These are phyloP conservation scores for Pythium phragmitis DNA, from an alignment of 352 stramenopile genomes.

Conservation along the genomic window DNA sequence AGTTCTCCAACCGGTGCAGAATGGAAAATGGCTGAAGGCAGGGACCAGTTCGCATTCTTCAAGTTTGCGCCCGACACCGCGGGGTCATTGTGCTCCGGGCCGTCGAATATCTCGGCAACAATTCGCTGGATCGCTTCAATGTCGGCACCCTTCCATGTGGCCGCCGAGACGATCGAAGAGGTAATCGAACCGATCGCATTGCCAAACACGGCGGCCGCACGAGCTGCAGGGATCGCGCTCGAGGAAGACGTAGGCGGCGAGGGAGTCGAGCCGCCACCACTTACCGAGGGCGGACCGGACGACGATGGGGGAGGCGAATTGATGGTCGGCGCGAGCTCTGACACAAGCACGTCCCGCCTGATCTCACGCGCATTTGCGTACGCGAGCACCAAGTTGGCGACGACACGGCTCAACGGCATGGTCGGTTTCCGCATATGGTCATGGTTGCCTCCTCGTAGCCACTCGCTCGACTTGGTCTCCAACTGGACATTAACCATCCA, in stretches of 20 bases:
- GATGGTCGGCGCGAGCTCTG: conserved; percentile 65
- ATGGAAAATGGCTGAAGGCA: conserved; percentile 31
- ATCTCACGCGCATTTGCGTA: conserved; percentile 72
- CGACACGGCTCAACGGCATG: conserved; percentile 58
- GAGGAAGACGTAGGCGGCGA: not conserved
- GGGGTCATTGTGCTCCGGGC: not conserved
- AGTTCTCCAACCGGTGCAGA: conserved; percentile 62
- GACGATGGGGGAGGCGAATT: not conserved
- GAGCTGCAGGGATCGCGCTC: conserved; percentile 65
- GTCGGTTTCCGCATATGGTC: conserved; percentile 42
- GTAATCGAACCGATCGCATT: conserved; percentile 64
- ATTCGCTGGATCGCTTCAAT: conserved; percentile 61
- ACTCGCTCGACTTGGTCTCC: conserved; percentile 38
- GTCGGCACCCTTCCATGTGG: conserved; percentile 74
- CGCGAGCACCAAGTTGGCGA: conserved; percentile 72
- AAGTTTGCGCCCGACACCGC: not conserved
- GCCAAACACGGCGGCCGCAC: conserved; percentile 67
- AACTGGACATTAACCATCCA: conserved; percentile 64
- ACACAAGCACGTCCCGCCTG: conserved; percentile 68
- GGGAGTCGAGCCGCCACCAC: not conserved
- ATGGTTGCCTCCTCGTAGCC: conserved; percentile 21
- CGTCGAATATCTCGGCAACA: conserved; percentile 55
- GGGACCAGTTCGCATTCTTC: conserved; percentile 2
- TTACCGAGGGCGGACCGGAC: not conserved
- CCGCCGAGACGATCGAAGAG: conserved; percentile 61